Conservation (phyloP, 2,329 filamentous ascomycete genomes). For the Penicillium palitans region DNA sequence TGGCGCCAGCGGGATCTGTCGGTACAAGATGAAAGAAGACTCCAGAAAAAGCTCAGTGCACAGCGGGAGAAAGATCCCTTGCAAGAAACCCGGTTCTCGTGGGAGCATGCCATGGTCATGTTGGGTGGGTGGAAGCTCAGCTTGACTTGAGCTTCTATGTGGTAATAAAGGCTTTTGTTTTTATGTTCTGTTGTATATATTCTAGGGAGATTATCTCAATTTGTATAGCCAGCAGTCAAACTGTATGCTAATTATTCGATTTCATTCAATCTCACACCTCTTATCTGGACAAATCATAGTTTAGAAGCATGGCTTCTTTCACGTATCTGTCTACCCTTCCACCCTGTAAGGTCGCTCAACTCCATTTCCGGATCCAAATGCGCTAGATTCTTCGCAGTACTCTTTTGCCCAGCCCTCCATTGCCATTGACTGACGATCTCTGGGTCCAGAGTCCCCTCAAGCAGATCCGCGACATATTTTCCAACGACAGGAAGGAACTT, state of each 20-base stretch:
- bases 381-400: slow-evolving; percentile 22
- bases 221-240: neutral
- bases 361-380: slow-evolving; percentile 29
- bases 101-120: slow-evolving; percentile 29
- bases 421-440: slow-evolving; percentile 11
- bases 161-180: neutral
- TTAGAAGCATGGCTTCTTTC: slow-evolving; percentile 8
- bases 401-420: slow-evolving; percentile 15
- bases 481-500: slow-evolving; percentile 17
- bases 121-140: slow-evolving; percentile 30
- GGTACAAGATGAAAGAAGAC: slow-evolving; percentile 22
- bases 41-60: neutral
- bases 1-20: slow-evolving; percentile 30
- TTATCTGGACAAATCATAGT: neutral
- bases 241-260: neutral
- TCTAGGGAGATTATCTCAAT: neutral
- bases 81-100: slow-evolving; percentile 20
- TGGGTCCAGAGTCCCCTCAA: slow-evolving; percentile 14
- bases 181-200: no score
- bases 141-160: slow-evolving; percentile 15
- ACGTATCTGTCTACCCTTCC: slow-evolving; percentile 19
- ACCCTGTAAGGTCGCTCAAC: slow-evolving; percentile 22
- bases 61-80: neutral
- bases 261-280: neutral
- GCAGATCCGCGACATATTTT: slow-evolving; percentile 12